Conservation (phyloP, 106 monocot genomes). For the Dendrobium officinale region DNA sequence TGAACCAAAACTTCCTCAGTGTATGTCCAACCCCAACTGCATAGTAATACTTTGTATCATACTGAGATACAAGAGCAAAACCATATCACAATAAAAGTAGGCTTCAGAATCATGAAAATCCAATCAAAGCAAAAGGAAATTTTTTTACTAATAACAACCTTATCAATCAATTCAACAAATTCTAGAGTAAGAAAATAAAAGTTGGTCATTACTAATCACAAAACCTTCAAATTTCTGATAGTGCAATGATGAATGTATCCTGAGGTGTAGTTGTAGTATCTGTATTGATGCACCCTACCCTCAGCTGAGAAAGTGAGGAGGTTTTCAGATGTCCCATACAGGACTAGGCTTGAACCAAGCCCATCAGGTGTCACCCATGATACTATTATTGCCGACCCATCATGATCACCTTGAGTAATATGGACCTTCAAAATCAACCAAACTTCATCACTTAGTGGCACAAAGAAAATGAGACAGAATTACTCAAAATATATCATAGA, state of each 20-base stretch:
- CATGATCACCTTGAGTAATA: slow-evolving; percentile 73
- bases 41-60: slow-evolving; percentile 65
- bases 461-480: not conserved
- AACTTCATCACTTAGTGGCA: not conserved
- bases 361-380: slow-evolving; percentile 68
- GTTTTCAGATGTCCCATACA: slow-evolving; percentile 47
- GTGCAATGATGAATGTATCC: slow-evolving; percentile 83
- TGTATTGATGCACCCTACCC: slow-evolving; percentile 41
- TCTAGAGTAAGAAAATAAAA: not conserved
- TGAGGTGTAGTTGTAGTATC: slow-evolving; percentile 72
- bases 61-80: slow-evolving; percentile 29
- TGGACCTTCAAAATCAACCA: slow-evolving; percentile 48
- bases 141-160: not conserved
- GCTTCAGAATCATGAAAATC: not conserved
- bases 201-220: not conserved
- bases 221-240: slow-evolving; percentile 45
- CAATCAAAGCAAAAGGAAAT: not conserved
- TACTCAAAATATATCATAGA: not conserved
- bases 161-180: not conserved
- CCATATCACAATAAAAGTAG: not conserved
- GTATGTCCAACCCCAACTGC: slow-evolving; percentile 54
- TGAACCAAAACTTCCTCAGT: slow-evolving; percentile 58
- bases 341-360: slow-evolving; percentile 48
- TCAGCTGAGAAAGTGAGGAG: slow-evolving; percentile 23
- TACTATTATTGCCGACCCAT: slow-evolving; percentile 52